Base-by-base conservation (phyloP, 23 red algal genomes). In the Gracilariopsis chorda region DNA sequence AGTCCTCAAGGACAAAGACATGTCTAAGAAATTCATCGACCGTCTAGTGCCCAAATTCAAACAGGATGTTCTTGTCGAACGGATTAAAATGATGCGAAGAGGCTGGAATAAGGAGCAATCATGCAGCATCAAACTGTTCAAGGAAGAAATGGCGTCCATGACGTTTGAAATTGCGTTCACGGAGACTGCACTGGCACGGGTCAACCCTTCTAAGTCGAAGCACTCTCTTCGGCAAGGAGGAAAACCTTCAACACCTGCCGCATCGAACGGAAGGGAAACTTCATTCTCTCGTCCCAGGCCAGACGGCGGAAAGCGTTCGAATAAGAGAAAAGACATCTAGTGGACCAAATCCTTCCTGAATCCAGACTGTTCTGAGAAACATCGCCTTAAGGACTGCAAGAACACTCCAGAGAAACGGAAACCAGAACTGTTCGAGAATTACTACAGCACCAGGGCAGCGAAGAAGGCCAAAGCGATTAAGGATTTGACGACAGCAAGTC, bases 91-190 rank as follows among this genome's bases (percentile, higher is more conserved):
- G 34, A 45, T 53, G 40, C 72, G 72, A n/a, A 35, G 33, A 30
- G 32, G 40, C 5, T 77, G 72, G 72, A 77, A 77, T 2, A 77
- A 77, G 1, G 72, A 77, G 72, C 72, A 77, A 77, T 43, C 49
- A 4, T 17, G 13, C 13, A 77, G 72, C 49, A 77, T 77, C 72
- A 77, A 77, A 45, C 72, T 77, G 1, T 77, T 77, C 0, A 44
- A 16, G 30, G 72, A 77, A 0, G 72, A 53, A 47, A 43, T 12
- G 9, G 19, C 7, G 6, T 48, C 20, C 48, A 46, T 77, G 20
- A 23, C 72, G 16, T 17, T 77, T 4, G 72, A 77, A 20, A 6
- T 77, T 77, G 0, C 34, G 4, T 42, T 77, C 5, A 77, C 72
- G 7, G 36, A 77, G 25, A 48, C 72, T 42, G 72, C 72, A 48